Base-by-base conservation (phyloP, 2,329 filamentous ascomycete genomes). In the Penicillium italicum region DNA sequence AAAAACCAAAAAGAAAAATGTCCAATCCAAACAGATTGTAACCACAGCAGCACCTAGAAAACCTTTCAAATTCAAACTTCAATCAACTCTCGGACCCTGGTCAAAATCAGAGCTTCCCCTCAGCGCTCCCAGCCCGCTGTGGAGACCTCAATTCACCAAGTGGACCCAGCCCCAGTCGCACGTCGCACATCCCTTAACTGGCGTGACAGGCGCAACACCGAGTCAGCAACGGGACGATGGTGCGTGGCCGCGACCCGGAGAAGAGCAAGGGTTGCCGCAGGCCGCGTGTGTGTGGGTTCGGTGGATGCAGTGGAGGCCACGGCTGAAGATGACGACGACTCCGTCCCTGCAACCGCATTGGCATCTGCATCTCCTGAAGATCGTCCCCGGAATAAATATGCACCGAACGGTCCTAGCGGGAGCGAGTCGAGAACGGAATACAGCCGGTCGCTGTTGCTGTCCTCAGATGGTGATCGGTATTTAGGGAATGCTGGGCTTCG, bases 201-300 rank as follows among this genome's bases (percentile, higher is more conserved):
- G 18, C 58, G 56, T 43, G 68, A 68, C 33, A 72, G 41, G 14
- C 59, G 60, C 34, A 59, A 55, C 28, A 70, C 66, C 45, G 65
- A 56, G 43, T 66, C 59, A 37, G 64, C 62, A 9, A 72, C 65
- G 26, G 66, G 64, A 30, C 60, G 67, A 56, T 72, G 69, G 36
- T 66, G 62, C 20, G 56, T 61, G 20, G 66, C 60, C 11, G 66
- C 68, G 24, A 65, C 59, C 16, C 61, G 62, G 31, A 71, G 60
- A 14, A 62, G 53, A 20, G 62, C 58, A 43, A 64, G 47, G 18
- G 58, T 60, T 31, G 57, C 58, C 14, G 58, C 44, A 7, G 60
- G 62, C 6, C 41, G 50, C 14, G 33, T 34, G 12, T 38, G 24
- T n/a, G 41, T 38, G 26, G 43, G n/a, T 24, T 40, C 30, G 4